Evolutionary conservation across 192 early-diverging fungal species (phyloP).

Genomic region (Anaeromyces robustus): DNA sequence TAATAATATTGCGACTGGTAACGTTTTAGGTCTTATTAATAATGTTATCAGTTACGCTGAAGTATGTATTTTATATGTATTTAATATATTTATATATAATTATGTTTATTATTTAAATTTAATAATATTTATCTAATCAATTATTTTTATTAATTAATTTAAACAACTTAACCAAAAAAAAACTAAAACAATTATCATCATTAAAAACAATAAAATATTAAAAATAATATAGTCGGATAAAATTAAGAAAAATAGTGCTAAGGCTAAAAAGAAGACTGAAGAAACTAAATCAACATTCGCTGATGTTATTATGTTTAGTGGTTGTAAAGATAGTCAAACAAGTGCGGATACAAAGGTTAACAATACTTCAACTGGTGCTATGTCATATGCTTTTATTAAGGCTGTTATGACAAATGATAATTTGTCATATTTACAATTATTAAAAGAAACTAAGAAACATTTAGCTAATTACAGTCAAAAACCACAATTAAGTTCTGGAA

Average conservation of each 20-base stretch:
- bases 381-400: conserved; percentile 45
- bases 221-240: no score
- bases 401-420: background rate
- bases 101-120: no score
- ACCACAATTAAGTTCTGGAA: conserved; percentile 25
- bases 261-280: background rate
- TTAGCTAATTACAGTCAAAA: conserved; percentile 11
- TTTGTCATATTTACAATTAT: background rate
- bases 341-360: conserved; percentile 51
- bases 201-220: no score
- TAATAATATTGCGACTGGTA: background rate
- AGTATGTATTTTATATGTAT: no score
- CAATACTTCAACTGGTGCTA: conserved; percentile 44
- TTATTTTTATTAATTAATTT: no score
- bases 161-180: no score
- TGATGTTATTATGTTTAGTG: conserved; percentile 52
- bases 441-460: background rate
- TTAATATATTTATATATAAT: no score
- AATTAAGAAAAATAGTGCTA: background rate
- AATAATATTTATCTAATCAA: no score
- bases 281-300: conserved; percentile 14
- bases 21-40: background rate
- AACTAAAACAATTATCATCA: no score
- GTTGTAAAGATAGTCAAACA: conserved; percentile 54
- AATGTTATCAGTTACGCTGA: background rate